These are phyloP conservation scores for Vaccinium vitisidaea DNA, from an alignment of 148 eudicot genomes.

Conservation along the genomic window DNA sequence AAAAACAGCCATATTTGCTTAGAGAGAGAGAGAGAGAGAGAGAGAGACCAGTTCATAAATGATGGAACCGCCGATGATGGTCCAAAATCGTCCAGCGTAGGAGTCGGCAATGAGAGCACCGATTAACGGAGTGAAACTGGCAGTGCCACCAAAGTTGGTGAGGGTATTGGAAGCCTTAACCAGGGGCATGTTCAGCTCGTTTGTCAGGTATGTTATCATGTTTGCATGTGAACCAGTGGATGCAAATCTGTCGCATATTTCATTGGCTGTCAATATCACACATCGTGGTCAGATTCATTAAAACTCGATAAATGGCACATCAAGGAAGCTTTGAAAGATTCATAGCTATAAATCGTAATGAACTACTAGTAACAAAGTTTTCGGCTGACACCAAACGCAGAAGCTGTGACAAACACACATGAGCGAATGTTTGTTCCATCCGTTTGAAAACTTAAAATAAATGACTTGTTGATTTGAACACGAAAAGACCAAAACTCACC, in stretches of 20 bases:
- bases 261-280: conserved; percentile 51
- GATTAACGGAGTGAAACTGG: conserved; percentile 66
- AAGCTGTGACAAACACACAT: neutral
- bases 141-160: conserved; percentile 63
- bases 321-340: too few relatives aligned
- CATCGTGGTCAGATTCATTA: neutral
- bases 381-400: neutral
- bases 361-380: neutral
- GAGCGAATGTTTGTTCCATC: too few relatives aligned
- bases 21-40: neutral
- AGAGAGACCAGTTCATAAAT: conserved; percentile 56
- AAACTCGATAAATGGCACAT: too few relatives aligned
- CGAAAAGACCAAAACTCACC: conserved; percentile 28
- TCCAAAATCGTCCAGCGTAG: conserved; percentile 76
- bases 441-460: neutral
- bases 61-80: conserved; percentile 58
- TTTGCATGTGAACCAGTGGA: conserved; percentile 61
- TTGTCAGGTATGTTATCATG: conserved; percentile 74
- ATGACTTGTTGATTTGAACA: neutral
- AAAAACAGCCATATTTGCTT: neutral
- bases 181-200: conserved; percentile 63
- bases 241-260: conserved; percentile 73
- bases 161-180: conserved; percentile 76
- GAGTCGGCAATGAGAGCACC: conserved; percentile 80
- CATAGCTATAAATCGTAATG: neutral